A percentile compares a stretch with the other conserved stretches of the same genome.
Conservation (phyloP, 1,139 yeast genomes). For the Blastobotrys elegans region DNA sequence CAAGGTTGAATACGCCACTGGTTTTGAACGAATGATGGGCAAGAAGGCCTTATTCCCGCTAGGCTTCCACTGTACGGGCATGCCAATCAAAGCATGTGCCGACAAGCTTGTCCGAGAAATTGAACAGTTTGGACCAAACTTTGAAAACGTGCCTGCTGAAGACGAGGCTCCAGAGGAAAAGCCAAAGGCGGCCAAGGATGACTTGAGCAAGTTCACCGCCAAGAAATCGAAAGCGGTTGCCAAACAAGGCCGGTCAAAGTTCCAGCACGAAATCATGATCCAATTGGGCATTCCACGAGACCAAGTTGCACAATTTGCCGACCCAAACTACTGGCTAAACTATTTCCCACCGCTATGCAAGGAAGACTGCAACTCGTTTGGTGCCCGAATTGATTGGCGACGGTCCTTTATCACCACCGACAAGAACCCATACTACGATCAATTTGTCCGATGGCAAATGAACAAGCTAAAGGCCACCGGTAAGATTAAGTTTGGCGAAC, state of each 20-base stretch:
- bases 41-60: conserved; percentile 90
- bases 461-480: conserved; percentile 79
- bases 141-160: conserved; percentile 57
- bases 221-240: conserved; percentile 91
- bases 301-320: conserved; percentile 83
- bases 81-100: conserved; percentile 97
- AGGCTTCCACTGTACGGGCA: conserved; percentile 99
- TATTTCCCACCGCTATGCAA: conserved; percentile 90
- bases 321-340: conserved; percentile 80
- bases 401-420: conserved; percentile 95
- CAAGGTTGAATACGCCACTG: conserved; percentile 88
- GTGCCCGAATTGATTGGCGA: conserved; percentile 98
- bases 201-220: conserved; percentile 84
- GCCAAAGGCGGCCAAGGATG: conserved; percentile 48
- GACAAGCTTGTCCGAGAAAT: conserved; percentile 92
- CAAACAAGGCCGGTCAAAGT: conserved; percentile 89
- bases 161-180: conserved; percentile 47
- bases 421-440: conserved; percentile 89
- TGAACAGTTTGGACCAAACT: conserved; percentile 83
- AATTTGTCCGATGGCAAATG: conserved; percentile 96
- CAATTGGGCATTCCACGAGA: conserved; percentile 83
- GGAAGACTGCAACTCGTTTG: conserved; percentile 72
- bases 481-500: conserved; percentile 95
- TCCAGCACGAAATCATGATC: conserved; percentile 92
- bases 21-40: conserved; percentile 93